Evolutionary conservation across 1,284 basidiomycete genomes (phyloP), one percentile per base, ranked within the genome.

Genomic region (Cutaneotrichosporon cavernicola): DNA sequence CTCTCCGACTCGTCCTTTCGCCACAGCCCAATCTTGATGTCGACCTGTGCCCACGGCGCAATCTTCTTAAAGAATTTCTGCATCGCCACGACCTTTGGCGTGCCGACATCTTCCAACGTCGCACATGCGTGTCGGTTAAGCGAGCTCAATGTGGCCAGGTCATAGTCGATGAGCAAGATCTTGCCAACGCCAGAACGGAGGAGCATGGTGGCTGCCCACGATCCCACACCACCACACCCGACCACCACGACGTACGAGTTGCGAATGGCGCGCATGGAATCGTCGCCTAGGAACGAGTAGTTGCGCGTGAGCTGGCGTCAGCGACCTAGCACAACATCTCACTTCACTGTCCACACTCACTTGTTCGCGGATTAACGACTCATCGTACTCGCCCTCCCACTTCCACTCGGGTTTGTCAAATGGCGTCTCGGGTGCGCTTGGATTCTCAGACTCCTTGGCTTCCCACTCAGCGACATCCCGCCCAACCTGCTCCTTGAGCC

Each of bases 211-310:
- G 96, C 94, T 31, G 89, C 90, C 89, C 93, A 96, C 71, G 90
- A 93, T 0, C 96, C 95, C 1, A 99, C 97, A 6, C 97, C 97
- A 63, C 97, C 97, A 69, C 94, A 92, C 4, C 97, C 97, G 9
- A 99, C 81, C 26, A 99, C 84, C 22, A 93, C 91, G 4, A 98
- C 93, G 21, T 85, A 88, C 8, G 87, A 86, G 26, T 85, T 77
- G 63, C 97, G 84, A 51, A 99, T 85, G 72, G 86, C 88, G 13
- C 81, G 76, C 92, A 98, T 97, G 30, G 88, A 87, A 43, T 94
- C 90, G 38, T 96, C 91, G 0, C 93, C 93, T 56, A 99, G 89
- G 81, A 99, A 97, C 22, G 90, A 88, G 76, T 97, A 97, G 81
- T 98, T 97, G 53, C 97, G 84, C 7, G 94, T 90, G 46, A 99